These are phyloP conservation scores for Solanum clarkiae DNA, from an alignment of 257 asterid species.

Conservation along the genomic window DNA sequence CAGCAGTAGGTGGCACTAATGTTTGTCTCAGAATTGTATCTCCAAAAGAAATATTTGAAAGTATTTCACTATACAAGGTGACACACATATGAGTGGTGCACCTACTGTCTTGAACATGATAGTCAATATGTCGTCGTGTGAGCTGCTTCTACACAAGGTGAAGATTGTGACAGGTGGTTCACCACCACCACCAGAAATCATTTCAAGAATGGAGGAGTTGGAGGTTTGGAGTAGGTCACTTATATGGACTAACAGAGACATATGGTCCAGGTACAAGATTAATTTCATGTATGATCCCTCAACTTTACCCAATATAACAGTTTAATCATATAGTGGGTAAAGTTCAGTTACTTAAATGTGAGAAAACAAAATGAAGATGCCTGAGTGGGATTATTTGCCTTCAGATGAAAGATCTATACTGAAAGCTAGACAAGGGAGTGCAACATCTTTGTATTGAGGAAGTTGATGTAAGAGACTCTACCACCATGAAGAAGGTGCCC, in stretches of 20 bases:
- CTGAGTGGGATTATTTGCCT: not conserved
- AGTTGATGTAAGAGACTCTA: not conserved
- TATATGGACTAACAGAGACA: not conserved
- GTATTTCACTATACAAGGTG: not conserved
- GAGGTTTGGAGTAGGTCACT: not conserved
- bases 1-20: constrained; percentile 26
- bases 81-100: not conserved
- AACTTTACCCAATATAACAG: not conserved
- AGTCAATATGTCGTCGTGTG: not conserved
- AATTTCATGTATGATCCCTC: not conserved
- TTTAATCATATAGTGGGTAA: not conserved
- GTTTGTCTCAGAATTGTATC: constrained; percentile 21
- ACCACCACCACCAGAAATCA: not conserved
- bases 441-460: not conserved
- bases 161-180: not conserved
- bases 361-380: not conserved
- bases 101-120: not conserved
- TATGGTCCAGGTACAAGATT: not conserved
- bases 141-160: not conserved
- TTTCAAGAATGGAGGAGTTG: not conserved
- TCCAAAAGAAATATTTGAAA: constrained; percentile 3
- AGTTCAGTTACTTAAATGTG: not conserved
- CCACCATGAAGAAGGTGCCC: not conserved
- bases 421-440: not conserved
- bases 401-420: not conserved